Evolutionary conservation across 257 asterid genomes (phyloP), one percentile per base, ranked within the genome.

Genomic region (Nicotiana tomentosiformis): DNA sequence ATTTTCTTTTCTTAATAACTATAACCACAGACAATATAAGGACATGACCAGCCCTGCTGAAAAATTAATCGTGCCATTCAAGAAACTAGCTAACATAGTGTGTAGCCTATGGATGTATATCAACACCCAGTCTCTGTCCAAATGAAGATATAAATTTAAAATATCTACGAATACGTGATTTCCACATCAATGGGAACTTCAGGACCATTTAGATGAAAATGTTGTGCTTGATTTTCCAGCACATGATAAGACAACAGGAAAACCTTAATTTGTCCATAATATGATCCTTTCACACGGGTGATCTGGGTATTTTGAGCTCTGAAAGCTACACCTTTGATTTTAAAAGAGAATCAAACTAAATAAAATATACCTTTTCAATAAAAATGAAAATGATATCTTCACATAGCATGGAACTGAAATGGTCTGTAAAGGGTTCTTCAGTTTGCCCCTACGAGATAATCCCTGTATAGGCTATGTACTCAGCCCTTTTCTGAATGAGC

Each of bases 161-260:
- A 72, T 43, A 43, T 43, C 15, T 49, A 46, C 39, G 23, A 43
- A 74, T 74, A 49, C 62, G 18, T 72, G 79, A 35, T 74, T 49
- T 74, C 79, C 79, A 12, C 23, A 74, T 74, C 14, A 74, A 74
- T 14, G 62, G 58, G 61, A 46, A 72, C 79, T 46, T 43, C 39
- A 72, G 61, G 79, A 74, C 79, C 61, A 74, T 18, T 74, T 49
- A 49, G 39, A 49, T 74, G 79, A 74, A 72, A 74, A 74, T 7
- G 39, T 12, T 49, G 62, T 37, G 4, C 79, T 74, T 23, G 79
- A 74, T 74, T 74, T 72, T 74, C 61, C 79, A 49, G 4, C 61
- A 49, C 79, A 74, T 23, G 62, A 74, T 49, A 49, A 15, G 62
- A 46, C 51, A 14, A 14, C 39, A 49, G 39, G 43, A 49, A 49